Percentiles rank a stretch among this genome's conserved stretches.
Conservation (phyloP, 1,284 basidiomycete species). For the Naganishia sp. region DNA sequence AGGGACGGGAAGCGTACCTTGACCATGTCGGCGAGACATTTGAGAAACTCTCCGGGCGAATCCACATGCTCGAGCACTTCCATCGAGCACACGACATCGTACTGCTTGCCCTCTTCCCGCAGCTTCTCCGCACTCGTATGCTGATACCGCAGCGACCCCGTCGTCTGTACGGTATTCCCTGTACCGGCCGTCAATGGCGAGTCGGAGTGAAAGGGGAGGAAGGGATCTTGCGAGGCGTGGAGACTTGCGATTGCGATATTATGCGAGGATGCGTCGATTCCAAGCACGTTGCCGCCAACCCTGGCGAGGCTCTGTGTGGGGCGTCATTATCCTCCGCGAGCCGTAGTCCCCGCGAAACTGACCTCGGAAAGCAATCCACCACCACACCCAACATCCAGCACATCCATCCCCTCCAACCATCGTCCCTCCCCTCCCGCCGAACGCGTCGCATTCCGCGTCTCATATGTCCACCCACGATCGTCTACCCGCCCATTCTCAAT, state of each 20-base stretch:
- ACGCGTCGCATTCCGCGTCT: slow-evolving; percentile 37
- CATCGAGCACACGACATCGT: slow-evolving; percentile 95
- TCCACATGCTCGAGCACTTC: slow-evolving; percentile 98
- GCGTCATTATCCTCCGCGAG: too few relatives aligned
- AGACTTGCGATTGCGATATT: slow-evolving; percentile 84
- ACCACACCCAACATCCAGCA: slow-evolving; percentile 88
- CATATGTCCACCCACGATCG: slow-evolving; percentile 58
- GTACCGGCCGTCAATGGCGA: slow-evolving; percentile 4
- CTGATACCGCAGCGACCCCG: slow-evolving; percentile 62
- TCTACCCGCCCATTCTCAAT: slow-evolving; percentile 60
- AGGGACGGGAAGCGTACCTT: slow-evolving; percentile 62
- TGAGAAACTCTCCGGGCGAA: slow-evolving; percentile 80
- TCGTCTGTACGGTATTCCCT: slow-evolving; percentile 33
- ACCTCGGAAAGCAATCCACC: slow-evolving; percentile 93
- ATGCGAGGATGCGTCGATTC: slow-evolving; percentile 83
- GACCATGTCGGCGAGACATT: slow-evolving; percentile 75
- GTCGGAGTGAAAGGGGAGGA: slow-evolving; percentile 50
- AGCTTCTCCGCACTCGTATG: slow-evolving; percentile 76
- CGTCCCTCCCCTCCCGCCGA: slow-evolving; percentile 45
- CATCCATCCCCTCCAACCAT: slow-evolving; percentile 66
- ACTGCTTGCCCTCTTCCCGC: slow-evolving; percentile 61
- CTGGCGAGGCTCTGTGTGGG: slow-evolving; percentile 72
- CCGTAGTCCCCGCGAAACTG: slow-evolving; percentile 33
- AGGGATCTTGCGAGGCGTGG: slow-evolving; percentile 79
- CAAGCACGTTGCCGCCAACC: slow-evolving; percentile 80